Base-by-base conservation (phyloP, 163 green algal genomes). In the Scenedesmus sp. region DNA sequence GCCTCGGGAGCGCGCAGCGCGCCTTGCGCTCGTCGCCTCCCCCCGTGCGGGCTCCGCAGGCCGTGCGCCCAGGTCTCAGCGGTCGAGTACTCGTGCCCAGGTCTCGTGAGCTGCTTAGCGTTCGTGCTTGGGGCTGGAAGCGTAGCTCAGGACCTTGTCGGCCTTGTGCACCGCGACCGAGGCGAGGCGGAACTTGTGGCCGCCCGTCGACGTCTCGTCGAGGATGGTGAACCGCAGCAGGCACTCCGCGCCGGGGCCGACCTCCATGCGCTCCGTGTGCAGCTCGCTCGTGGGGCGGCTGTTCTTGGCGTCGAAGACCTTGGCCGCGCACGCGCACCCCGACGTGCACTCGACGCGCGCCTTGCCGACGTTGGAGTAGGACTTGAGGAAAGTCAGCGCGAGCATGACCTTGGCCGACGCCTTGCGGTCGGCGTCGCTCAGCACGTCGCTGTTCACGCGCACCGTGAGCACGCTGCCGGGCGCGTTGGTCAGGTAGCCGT, bases 131-230 rank as follows among this genome's bases (percentile, higher is more conserved):
- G 70, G 70, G 0, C 34, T 63, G 45, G 75, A 81, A 22, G 47
- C 48, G 33, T 60, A 75, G 48, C 47, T 67, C 63, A 81, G 36
- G 4, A 81, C 53, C 63, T 81, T 75, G 51, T 81, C 74, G 14
- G 53, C 48, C 44, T 81, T 81, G 29, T 81, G 74, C 50, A 81
- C 72, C 31, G 65, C 63, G 50, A 85, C 58, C 28, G 36, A 60
- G 6, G 50, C 33, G 14, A 84, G 47, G 33, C 79, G 71, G 70
- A 86, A 83, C 77, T 87, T 85, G 56, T 87, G 71, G 20, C 77
- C 66, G 11, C 70, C 56, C 6, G 69, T 85, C 33, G 57, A 67
- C 18, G 72, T 87, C 5, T 39, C 20, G 0, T 72, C 14, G 3
- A 75, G 14, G 3, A 87, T 70, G 1, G 39, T 75, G 17, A 85